A percentile compares a stretch with the other conserved stretches of the same genome.
phyloP scores from a whole-genome alignment of 129 eudicot species.

The Escallonia herrerae region DNA sequence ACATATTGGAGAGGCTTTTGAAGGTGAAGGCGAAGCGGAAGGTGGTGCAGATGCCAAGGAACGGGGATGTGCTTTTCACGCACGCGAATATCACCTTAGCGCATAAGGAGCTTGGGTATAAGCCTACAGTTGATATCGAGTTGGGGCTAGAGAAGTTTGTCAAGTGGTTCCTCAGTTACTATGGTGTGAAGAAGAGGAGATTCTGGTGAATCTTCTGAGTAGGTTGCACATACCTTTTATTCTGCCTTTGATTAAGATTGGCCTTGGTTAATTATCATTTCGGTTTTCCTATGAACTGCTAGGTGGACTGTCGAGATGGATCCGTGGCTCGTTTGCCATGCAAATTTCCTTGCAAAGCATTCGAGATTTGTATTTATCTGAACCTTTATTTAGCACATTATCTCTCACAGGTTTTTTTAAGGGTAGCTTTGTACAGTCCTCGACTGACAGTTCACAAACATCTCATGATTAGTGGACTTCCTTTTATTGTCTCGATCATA shows the following conservation, averaged over 20 bases:
- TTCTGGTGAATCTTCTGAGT: conserved; percentile 20
- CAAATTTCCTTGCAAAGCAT: not conserved
- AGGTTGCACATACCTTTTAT: conserved; percentile 1
- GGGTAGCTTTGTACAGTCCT: not conserved
- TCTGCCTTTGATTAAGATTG: no score
- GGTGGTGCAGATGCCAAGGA: conserved; percentile 53
- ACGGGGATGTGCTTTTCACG: conserved; percentile 55
- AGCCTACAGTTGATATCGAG: conserved; percentile 52
- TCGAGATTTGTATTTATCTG: not conserved
- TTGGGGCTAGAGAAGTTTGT: conserved; percentile 54
- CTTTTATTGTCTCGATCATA: no score
- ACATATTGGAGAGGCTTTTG: conserved; percentile 53
- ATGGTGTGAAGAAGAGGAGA: conserved; percentile 50
- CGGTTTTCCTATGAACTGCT: no score
- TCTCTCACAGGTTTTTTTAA: not conserved
- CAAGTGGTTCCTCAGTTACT: conserved; percentile 50
- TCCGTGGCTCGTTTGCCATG: no score
- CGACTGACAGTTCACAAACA: not conserved
- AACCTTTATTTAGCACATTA: not conserved
- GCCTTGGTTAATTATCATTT: no score
- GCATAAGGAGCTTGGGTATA: conserved; percentile 41
- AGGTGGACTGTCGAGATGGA: no score
- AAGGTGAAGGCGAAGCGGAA: conserved; percentile 58
- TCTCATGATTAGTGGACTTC: not conserved
- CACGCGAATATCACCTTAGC: conserved; percentile 67